Evolutionary conservation across 192 early-diverging fungal species (phyloP).

Genomic region (Coemansia nantahalensis): DNA sequence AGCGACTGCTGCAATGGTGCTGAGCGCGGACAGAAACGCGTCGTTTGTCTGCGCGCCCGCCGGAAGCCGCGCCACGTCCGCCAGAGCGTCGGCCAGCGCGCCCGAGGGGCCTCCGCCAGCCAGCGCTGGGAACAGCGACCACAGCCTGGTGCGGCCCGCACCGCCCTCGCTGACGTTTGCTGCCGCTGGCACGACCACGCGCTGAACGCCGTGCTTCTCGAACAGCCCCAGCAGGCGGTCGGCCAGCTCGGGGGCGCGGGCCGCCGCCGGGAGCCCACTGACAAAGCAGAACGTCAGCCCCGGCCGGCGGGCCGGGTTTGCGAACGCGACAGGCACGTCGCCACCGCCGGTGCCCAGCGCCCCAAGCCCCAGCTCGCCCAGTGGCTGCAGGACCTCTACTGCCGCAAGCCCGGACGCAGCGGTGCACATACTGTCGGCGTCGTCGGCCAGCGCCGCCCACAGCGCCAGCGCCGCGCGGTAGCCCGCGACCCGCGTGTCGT

Average conservation of each 20-base stretch:
- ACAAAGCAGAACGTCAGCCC: constrained; percentile 34
- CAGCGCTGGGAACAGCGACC: constrained; percentile 5
- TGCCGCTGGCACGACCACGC: constrained; percentile 26
- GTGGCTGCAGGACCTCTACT: constrained; percentile 5
- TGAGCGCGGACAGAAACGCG: constrained; percentile 25
- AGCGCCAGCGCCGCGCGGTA: constrained; percentile 43
- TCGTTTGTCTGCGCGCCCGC: constrained; percentile 23
- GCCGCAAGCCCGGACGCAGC: constrained; percentile 1
- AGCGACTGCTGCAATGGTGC: constrained; percentile 16
- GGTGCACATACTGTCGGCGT: background rate
- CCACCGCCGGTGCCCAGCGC: background rate
- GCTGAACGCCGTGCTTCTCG: constrained; percentile 21
- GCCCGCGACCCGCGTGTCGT: constrained; percentile 39
- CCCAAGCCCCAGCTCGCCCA: background rate
- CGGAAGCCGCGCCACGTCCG: constrained; percentile 6
- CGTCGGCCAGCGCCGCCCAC: constrained; percentile 7
- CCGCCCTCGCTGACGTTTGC: constrained; percentile 19
- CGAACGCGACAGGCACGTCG: constrained; percentile 13
- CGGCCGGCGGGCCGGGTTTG: constrained; percentile 1
- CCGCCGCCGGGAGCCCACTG: constrained; percentile 30
- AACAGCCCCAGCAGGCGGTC: constrained; percentile 17
- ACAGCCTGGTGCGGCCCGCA: constrained; percentile 13
- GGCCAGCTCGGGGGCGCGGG: constrained; percentile 26
- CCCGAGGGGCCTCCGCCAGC: background rate
- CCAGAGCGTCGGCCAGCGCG: background rate